Evolutionary conservation across 208 protist species (phyloP), one percentile per base, ranked within the genome.

Genomic region (Trypanosoma lewisi): DNA sequence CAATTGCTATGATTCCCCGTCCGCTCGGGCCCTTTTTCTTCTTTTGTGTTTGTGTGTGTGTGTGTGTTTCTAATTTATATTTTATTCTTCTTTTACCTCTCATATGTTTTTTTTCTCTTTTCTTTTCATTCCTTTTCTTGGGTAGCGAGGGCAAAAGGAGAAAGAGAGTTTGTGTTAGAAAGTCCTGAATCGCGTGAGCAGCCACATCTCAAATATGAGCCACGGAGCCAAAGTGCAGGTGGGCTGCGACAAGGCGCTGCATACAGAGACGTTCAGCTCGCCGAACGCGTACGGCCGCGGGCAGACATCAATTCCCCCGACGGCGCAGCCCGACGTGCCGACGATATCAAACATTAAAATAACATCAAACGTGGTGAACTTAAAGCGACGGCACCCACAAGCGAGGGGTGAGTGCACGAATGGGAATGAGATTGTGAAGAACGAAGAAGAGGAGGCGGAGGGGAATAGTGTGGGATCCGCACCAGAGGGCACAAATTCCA

Each of bases 201-300:
- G 63, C 54, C 37, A n/a, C n/a, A n/a, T n/a, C n/a, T n/a, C n/a
- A 41, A 19, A 42, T 9, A 65, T 70, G 54, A 75, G 70, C 50
- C 64, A 84, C 64, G 59, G 67, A 12, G 73, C 87, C 63, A 88
- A 83, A 63, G 81, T 86, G 30, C 78, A 78, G 63, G 66, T 95
- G 34, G 83, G 85, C 64, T 87, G 81, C 54, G 72, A 93, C 67
- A 80, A 84, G 21, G 74, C 77, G 5, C 80, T 87, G 42, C 89
- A 93, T 71, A 88, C 84, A 2, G 84, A 95, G 57, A 95, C 89
- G 4, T 75, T 78, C 25, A 95, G 89, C 63, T 93, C 86, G 12
- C 89, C 89, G 16, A 82, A 86, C 59, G 91, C 86, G 33, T 91
- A 91, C 59, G 77, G 75, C 36, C 61, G 57, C 61, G 25, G 58